phyloP scores from a whole-genome alignment of 352 stramenopile genomes.

The Phytopythium mirpurense region DNA sequence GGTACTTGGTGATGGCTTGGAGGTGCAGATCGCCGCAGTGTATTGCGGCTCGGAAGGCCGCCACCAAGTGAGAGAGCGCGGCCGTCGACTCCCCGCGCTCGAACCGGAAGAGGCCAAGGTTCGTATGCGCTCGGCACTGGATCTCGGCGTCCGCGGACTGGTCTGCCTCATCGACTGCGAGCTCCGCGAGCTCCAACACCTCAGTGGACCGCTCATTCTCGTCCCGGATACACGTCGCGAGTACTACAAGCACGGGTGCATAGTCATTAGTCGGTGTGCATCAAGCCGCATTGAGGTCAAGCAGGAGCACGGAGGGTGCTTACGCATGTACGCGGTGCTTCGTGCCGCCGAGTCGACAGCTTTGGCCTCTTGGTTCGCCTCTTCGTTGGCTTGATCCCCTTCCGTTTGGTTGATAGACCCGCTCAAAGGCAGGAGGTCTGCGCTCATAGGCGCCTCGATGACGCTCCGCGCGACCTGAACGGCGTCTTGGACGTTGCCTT shows the following conservation, averaged over 20 bases:
- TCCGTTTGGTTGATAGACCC: not conserved
- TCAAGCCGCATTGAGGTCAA: too few relatives aligned
- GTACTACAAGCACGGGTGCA: constrained; percentile 12
- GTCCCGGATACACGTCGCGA: constrained; percentile 19
- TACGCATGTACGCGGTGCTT: constrained; percentile 23
- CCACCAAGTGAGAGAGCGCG: constrained; percentile 28
- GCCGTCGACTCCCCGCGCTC: constrained; percentile 19
- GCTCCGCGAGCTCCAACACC: constrained; percentile 17
- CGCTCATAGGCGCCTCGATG: constrained; percentile 2
- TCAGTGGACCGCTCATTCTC: constrained; percentile 7
- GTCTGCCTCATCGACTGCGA: constrained; percentile 17
- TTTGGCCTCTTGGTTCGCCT: constrained; percentile 7
- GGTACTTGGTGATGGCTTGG: constrained; percentile 34
- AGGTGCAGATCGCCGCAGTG: constrained; percentile 23
- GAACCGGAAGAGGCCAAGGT: constrained; percentile 27
- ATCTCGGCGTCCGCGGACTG: constrained; percentile 13
- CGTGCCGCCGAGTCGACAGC: constrained; percentile 14
- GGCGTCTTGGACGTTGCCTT: constrained; percentile 27
- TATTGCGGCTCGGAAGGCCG: constrained; percentile 25
- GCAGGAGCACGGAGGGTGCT: constrained; percentile 1
- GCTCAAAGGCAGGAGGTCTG: not conserved
- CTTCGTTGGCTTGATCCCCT: not conserved
- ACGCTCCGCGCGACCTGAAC: constrained; percentile 22
- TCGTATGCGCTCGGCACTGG: constrained; percentile 32
- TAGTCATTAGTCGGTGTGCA: not conserved